Base-by-base conservation (phyloP, 108 stramenopile genomes). In the Skeletonema grethae region DNA sequence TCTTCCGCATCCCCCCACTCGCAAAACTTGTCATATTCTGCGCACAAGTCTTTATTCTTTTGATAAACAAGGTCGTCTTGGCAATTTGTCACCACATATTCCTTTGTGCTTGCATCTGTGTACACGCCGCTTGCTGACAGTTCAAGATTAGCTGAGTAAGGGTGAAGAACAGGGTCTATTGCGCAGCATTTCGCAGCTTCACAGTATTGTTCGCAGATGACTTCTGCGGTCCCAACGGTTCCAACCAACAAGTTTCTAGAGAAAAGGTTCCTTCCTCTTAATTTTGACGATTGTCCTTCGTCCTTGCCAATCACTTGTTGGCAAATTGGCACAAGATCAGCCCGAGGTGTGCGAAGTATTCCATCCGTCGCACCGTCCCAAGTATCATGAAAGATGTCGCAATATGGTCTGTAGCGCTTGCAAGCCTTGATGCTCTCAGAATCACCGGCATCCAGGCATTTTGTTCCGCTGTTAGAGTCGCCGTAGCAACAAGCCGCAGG, bases 291-390 rank as follows among this genome's bases (percentile, higher is more conserved):
- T 20, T 22, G 8, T 7, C 22, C 22, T 24, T 22, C 50, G 22
- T 6, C 22, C 20, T 24, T 53, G 22, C 20, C 50, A 8, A 24
- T 53, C 20, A 20, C n/a, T 7, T 53, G 50, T 24, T 22, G 50
- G 22, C 72, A 73, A 9, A 57, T 64, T 13, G 24, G 31, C 32
- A 63, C 53, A 18, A 73, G 50, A 15, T 73, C 41, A 20, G 24
- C 24, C 1, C 30, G 36, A 24, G 41, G 39, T 3, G 46, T 56
- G 18, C 66, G 60, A 10, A 75, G 48, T 13, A 75, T 61, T 2
- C 74, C 74, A 48, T 75, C 74, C 3, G 74, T 61, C 13, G 66
- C 61, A n/a, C 67, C 67, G 16, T 31, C 18, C 74, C 74, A 75
- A 0, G 74, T 12, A 39, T 75, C 74, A 53, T 68, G 61, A 61